Conservation (phyloP, 441 rosid genomes). For the Francoa sonchifolia region DNA sequence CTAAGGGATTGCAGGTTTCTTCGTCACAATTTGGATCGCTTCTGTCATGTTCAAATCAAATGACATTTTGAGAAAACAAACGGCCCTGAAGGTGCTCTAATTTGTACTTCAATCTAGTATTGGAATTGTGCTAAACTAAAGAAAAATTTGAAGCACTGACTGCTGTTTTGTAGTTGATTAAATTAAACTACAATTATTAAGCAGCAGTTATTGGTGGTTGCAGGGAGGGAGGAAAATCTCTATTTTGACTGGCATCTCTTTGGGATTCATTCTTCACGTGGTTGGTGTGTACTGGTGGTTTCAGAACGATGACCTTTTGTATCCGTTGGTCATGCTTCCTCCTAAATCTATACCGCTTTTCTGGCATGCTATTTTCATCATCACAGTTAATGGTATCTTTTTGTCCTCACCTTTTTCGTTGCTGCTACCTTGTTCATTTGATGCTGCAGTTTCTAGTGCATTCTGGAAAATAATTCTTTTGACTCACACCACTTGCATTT, state of each 20-base stretch:
- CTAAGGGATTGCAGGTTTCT: constrained; percentile 71
- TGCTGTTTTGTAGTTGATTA: too few relatives aligned
- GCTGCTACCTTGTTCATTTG: background rate
- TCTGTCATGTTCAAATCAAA: constrained; percentile 73
- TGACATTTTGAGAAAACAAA: constrained; percentile 59
- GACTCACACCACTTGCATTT: background rate
- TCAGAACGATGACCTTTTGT: constrained; percentile 46
- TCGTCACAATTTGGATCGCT: constrained; percentile 67
- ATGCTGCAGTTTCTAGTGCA: background rate
- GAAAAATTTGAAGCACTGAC: too few relatives aligned
- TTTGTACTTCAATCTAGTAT: background rate
- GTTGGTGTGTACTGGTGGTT: constrained; percentile 71
- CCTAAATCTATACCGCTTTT: constrained; percentile 64
- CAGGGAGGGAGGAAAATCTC: constrained; percentile 74
- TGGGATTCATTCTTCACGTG: constrained; percentile 44
- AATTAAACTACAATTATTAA: constrained; percentile 8
- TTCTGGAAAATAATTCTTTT: background rate
- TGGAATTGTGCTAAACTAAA: background rate
- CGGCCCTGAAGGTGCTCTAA: constrained; percentile 52
- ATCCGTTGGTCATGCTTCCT: constrained; percentile 66
- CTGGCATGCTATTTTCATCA: constrained; percentile 64
- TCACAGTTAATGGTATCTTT: constrained; percentile 59
- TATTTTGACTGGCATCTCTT: constrained; percentile 35
- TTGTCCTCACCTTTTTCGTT: constrained; percentile 1
- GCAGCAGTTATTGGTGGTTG: constrained; percentile 17